Evolutionary conservation across 2,329 filamentous ascomycete genomes (phyloP), one percentile per base, ranked within the genome.

Genomic region (Diplocarpon mali): DNA sequence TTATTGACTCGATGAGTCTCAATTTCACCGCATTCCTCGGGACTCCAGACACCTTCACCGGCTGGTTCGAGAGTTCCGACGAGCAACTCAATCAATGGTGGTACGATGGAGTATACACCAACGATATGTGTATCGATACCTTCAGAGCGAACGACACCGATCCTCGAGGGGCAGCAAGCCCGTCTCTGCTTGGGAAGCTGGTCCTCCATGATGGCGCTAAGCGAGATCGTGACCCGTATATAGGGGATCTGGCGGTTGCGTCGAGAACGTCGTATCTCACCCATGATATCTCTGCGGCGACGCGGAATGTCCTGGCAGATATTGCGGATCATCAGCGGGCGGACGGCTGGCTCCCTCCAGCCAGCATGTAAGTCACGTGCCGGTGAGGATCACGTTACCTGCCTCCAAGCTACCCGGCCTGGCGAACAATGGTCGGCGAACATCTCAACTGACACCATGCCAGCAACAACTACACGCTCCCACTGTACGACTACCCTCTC

Each of bases 331-430:
- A 73, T 51, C 71, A 75, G 54, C 58, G 69, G 15, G 57, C 44
- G 2, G 71, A 74, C 50, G 71, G 71, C 3, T 75, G 70, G 70
- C 71, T 75, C 38, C 71, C 71, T 5, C 71, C 71, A 11, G 62
- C 71, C 7, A 72, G 68, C 57, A 75, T 74, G 65, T 68, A 56
- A 57, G 66, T 52, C 10, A 20, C 12, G 7, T 28, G 14, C 10
- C 15, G 7, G 20, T 7, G 20, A 3, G 7, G 3, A 24, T 24
- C 20, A 24, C 20, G 20, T 24, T 3, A 7, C 3, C 3, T 24
- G 20, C 3, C 20, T 7, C 3, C 7, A 3, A 3, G 20, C 20
- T 24, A 24, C 20, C 3, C 7, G 20, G 7, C 20, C 20, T 24
- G 20, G 20, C 7, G 7, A 24, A 24, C 20, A 24, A 24, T 3